Percentiles rank a stretch among this genome's conserved stretches.
These are phyloP conservation scores for Coemansia sp. DNA, from an alignment of 192 early-diverging fungal species.

Conservation along the genomic window DNA sequence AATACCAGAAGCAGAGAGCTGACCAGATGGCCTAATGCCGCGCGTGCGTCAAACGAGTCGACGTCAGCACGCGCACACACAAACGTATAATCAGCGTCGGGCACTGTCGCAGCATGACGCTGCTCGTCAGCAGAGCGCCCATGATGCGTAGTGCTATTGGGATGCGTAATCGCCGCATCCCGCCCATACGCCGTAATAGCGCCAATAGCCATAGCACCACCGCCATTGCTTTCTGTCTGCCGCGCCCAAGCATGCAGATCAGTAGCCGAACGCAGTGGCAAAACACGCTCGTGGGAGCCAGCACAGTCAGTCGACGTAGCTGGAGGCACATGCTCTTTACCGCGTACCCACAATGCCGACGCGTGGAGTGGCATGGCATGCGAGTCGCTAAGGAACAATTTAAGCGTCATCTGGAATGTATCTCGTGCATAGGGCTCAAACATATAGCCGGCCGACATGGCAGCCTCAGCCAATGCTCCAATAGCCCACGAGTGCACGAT, in stretches of 20 bases:
- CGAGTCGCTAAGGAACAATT: slow-evolving; percentile 83
- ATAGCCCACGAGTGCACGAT: slow-evolving; percentile 94
- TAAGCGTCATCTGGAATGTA: slow-evolving; percentile 84
- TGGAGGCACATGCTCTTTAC: slow-evolving; percentile 31
- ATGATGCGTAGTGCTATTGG: slow-evolving; percentile 44
- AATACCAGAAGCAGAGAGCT: slow-evolving; percentile 85
- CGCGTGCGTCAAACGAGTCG: slow-evolving; percentile 57
- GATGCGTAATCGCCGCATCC: slow-evolving; percentile 61
- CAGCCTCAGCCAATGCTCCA: slow-evolving; percentile 78
- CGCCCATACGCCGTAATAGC: slow-evolving; percentile 65
- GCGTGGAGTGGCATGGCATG: slow-evolving; percentile 65
- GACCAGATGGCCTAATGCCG: slow-evolving; percentile 80
- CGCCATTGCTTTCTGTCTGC: background rate
- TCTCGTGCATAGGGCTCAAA: slow-evolving; percentile 88
- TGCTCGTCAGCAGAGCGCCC: slow-evolving; percentile 26
- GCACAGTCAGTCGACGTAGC: slow-evolving; percentile 1
- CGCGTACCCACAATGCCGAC: slow-evolving; percentile 42
- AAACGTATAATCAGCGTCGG: slow-evolving; percentile 19
- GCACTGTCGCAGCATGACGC: background rate
- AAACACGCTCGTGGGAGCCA: slow-evolving; percentile 10
- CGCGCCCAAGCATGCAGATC: background rate
- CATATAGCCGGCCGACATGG: slow-evolving; percentile 88
- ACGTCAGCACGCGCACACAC: slow-evolving; percentile 62
- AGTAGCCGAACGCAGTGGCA: slow-evolving; percentile 14
- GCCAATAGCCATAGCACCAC: slow-evolving; percentile 56